phyloP scores from a whole-genome alignment of 208 protist genomes.

The Wallacemonas sp. region DNA sequence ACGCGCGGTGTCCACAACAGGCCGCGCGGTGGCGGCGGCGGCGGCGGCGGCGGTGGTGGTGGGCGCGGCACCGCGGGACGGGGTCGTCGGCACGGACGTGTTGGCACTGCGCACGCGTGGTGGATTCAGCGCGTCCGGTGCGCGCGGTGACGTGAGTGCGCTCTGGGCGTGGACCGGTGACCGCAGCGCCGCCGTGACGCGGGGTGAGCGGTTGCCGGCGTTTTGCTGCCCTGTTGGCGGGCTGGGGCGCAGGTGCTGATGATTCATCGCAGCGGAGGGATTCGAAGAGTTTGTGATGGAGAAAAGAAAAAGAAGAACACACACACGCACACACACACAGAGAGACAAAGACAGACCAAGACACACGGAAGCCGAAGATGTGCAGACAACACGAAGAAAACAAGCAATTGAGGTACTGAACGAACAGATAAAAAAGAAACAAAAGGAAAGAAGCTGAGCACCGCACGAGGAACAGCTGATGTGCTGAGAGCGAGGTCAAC shows the following conservation, averaged over 20 bases:
- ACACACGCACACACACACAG: slow-evolving; percentile 2
- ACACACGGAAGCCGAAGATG: slow-evolving; percentile 3
- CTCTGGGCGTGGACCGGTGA: background rate
- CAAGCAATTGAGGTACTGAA: background rate
- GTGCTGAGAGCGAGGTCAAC: background rate
- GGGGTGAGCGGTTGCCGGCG: background rate
- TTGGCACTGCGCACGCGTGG: too few relatives aligned
- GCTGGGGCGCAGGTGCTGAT: background rate
- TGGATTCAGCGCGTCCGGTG: too few relatives aligned
- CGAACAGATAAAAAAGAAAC: slow-evolving; percentile 10
- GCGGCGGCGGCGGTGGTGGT: background rate
- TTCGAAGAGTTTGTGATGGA: slow-evolving; percentile 1
- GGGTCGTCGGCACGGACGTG: background rate
- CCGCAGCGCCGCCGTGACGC: background rate
- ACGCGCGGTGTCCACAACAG: background rate
- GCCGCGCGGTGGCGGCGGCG: too few relatives aligned
- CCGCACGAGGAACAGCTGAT: background rate
- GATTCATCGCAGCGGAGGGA: too few relatives aligned
- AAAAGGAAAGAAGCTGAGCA: slow-evolving; percentile 4
- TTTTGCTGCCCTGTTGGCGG: background rate
- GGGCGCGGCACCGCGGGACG: background rate
- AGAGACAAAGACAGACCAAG: background rate
- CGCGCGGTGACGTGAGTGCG: background rate
- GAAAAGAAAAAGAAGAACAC: slow-evolving; percentile 3
- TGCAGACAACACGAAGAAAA: background rate